phyloP scores from a whole-genome alignment of 345 rosid genomes.

The Eutrema yunnanense region DNA sequence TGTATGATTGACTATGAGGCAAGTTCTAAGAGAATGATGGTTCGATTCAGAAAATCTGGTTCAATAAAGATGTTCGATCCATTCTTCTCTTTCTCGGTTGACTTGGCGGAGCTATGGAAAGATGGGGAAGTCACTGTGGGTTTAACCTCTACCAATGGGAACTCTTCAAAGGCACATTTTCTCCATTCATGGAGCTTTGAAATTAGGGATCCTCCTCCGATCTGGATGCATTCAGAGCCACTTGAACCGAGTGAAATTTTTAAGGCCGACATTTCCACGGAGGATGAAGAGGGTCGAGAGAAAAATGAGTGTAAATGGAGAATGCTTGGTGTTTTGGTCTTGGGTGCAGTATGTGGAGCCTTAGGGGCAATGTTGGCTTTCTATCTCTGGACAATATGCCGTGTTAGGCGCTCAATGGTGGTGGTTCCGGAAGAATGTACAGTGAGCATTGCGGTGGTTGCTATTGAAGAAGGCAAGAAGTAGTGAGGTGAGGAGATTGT shows the following conservation, averaged over 20 bases:
- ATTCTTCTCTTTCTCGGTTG: slow-evolving; percentile 44
- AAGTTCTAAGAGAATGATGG: slow-evolving; percentile 56
- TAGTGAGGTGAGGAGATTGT: slow-evolving; percentile 19
- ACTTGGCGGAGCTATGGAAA: slow-evolving; percentile 45
- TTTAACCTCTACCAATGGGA: slow-evolving; percentile 58
- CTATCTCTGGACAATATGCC: slow-evolving; percentile 58
- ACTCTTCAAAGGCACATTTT: slow-evolving; percentile 47
- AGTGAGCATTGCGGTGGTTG: slow-evolving; percentile 33
- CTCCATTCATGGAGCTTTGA: slow-evolving; percentile 66
- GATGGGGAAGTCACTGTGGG: slow-evolving; percentile 45
- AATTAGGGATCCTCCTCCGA: slow-evolving; percentile 41
- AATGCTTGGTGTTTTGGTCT: slow-evolving; percentile 49
- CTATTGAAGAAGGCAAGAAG: slow-evolving; percentile 47
- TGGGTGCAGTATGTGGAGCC: slow-evolving; percentile 61
- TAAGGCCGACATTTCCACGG: not conserved
- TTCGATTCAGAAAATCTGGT: slow-evolving; percentile 48
- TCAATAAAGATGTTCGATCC: slow-evolving; percentile 52
- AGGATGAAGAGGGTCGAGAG: not conserved
- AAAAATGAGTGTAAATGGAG: slow-evolving; percentile 40
- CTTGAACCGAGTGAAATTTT: slow-evolving; percentile 39
- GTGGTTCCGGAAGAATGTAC: slow-evolving; percentile 62
- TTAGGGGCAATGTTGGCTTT: slow-evolving; percentile 48
- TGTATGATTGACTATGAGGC: slow-evolving; percentile 81
- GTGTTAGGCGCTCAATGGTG: slow-evolving; percentile 53
- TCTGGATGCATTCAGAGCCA: slow-evolving; percentile 73